These are phyloP conservation scores for Panellus pusillus DNA, from an alignment of 768 basidiomycete species.

Conservation along the genomic window DNA sequence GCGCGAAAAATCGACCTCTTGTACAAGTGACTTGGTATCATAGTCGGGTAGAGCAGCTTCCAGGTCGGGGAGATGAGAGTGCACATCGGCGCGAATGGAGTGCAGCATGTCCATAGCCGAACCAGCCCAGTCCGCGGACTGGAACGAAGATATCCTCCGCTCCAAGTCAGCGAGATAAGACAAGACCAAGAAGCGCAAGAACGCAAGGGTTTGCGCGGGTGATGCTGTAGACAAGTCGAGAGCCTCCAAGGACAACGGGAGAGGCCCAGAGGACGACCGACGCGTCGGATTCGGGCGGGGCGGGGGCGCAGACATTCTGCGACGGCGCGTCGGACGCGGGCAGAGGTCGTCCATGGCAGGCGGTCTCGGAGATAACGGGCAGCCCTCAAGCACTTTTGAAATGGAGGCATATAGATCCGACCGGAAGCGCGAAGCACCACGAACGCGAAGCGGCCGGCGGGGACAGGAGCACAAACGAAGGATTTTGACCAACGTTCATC, in stretches of 20 bases:
- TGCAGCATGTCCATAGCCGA: conserved; percentile 43
- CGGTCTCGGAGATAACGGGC: too few relatives aligned
- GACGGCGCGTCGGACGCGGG: not conserved
- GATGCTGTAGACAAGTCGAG: conserved; percentile 43
- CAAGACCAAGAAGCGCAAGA: too few relatives aligned
- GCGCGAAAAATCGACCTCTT: conserved; percentile 28
- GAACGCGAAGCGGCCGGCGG: too few relatives aligned
- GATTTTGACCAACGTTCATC: too few relatives aligned
- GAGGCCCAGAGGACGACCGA: not conserved
- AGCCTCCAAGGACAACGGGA: conserved; percentile 23
- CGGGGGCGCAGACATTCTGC: not conserved
- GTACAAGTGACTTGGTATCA: conserved; percentile 12
- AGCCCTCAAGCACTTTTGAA: too few relatives aligned
- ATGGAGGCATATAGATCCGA: too few relatives aligned
- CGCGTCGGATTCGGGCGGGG: not conserved
- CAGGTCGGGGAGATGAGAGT: conserved; percentile 34
- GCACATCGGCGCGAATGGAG: conserved; percentile 41
- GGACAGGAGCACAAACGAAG: too few relatives aligned
- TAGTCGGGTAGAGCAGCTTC: conserved; percentile 37
- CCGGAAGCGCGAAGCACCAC: too few relatives aligned
- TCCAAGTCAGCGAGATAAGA: conserved; percentile 59
- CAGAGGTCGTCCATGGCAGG: too few relatives aligned
- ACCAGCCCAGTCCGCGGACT: conserved; percentile 40
- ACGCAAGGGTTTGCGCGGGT: conserved; percentile 39
- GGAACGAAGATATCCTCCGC: conserved; percentile 34